Base-by-base conservation (phyloP, 768 basidiomycete species). In the Phylloporus sp. region DNA sequence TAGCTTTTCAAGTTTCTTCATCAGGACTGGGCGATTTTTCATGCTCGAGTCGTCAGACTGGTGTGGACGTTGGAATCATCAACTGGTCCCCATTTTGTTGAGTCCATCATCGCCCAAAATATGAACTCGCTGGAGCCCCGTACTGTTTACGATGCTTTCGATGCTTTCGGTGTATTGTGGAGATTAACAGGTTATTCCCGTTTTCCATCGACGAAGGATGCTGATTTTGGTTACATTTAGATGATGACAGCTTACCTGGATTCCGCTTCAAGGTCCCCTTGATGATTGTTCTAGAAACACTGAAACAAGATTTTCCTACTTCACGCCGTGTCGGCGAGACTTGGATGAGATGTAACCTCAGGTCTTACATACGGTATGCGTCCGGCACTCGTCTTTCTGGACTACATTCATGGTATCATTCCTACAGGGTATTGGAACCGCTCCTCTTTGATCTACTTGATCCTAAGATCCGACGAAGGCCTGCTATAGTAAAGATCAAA, bases 291-390 rank as follows among this genome's bases (percentile, higher is more conserved):
- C 70, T 98, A 45, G 93, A 95, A 62, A 84, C 85, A 0, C 70
- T 97, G 43, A 86, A 85, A 60, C 85, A 77, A 34, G 83, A 86
- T 28, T 85, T 92, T 57, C 88, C 91, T 8, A 72, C 72, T 53
- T 68, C 88, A 10, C 84, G 88, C 24, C 80, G 92, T 11, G 76
- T 89, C 28, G 91, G 90, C 13, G 95, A 98, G 68, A 93, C 93
- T 0, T 99, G 97, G 97, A 93, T 99, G 88, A 81, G 95, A 24
- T 93, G 91, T 63, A 92, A 85, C 60, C 76, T 97, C 27, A 90
- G 88, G 65, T 95, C 93, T 2, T 95, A 95, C 65, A 74, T 93
- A 52, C 82, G 95, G 93, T 94, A 68, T 31, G 48, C 12, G 18
- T 38, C 2, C 3, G 9, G 24, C 11, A 26, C n/a, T 46, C 16